These are phyloP conservation scores for Apiospora hydei DNA, from an alignment of 2,329 filamentous ascomycete genomes.

Conservation along the genomic window DNA sequence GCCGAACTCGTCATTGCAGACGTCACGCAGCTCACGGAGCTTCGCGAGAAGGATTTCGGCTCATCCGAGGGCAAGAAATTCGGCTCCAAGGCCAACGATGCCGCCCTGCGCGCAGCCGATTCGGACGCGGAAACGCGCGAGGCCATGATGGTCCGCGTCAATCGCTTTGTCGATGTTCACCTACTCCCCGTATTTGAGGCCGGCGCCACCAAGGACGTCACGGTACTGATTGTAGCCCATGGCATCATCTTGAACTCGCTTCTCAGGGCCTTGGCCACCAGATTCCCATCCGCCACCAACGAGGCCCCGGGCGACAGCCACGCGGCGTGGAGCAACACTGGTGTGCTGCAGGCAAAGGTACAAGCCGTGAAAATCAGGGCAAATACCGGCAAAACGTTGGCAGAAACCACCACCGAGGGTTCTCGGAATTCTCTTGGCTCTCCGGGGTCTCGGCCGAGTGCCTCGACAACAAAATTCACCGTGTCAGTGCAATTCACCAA, in stretches of 20 bases:
- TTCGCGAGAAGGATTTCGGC: slow-evolving; percentile 80
- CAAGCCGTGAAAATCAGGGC: slow-evolving; percentile 9
- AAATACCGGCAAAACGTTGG: not conserved
- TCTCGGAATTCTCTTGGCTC: not conserved
- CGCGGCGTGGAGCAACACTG: slow-evolving; percentile 60
- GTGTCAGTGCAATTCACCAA: slow-evolving; percentile 64
- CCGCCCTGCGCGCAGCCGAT: slow-evolving; percentile 46
- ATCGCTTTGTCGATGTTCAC: slow-evolving; percentile 70
- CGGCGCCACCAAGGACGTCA: slow-evolving; percentile 40
- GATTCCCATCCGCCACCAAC: slow-evolving; percentile 50
- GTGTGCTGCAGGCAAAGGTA: slow-evolving; percentile 39
- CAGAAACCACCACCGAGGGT: not conserved
- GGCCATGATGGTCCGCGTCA: slow-evolving; percentile 69
- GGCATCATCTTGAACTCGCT: slow-evolving; percentile 80
- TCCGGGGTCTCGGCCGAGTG: no score
- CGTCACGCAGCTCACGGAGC: slow-evolving; percentile 52
- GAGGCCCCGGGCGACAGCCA: slow-evolving; percentile 28
- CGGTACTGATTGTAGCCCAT: slow-evolving; percentile 78
- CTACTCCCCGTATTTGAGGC: slow-evolving; percentile 63
- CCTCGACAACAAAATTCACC: slow-evolving; percentile 47
- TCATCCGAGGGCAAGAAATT: slow-evolving; percentile 72
- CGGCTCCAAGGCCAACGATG: slow-evolving; percentile 42
- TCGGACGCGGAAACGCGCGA: slow-evolving; percentile 67
- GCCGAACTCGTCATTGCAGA: slow-evolving; percentile 32
- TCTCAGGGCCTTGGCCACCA: slow-evolving; percentile 66